Base-by-base conservation (phyloP, 2,329 filamentous ascomycete genomes). In the Tolypocladium cylindrosporum region DNA sequence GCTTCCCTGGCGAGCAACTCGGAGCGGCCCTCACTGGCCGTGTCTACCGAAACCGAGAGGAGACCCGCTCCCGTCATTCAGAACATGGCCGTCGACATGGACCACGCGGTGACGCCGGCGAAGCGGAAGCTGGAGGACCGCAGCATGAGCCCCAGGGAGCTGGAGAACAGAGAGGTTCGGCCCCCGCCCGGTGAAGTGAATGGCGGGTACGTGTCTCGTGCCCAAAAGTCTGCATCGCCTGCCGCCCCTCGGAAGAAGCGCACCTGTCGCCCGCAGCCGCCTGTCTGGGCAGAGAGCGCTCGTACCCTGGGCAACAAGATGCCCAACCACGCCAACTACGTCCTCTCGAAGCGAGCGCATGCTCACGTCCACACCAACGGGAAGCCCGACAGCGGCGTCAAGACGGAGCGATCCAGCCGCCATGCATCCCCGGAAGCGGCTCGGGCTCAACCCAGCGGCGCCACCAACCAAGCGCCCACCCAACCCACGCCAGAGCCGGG, bases 131-230 rank as follows among this genome's bases (percentile, higher is more conserved):
- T 75, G 14, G 69, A 72, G 31, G 69, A 75, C 57, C 67, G 71
- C 60, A 69, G 72, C 61, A 66, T 83, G 58, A 76, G 72, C 55
- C 77, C 76, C 10, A 75, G 76, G 39, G 81, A 84, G 64, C 64
- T 82, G 24, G 80, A 84, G 60, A 76, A 73, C 50, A 75, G 74
- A 48, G 75, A 79, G 39, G 64, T 71, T 21, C 75, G 79, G 43
- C 78, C 79, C 3, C 75, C 78, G 11, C 79, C 80, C 1, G 77
- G 77, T 52, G 76, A 79, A 58, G 61, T 74, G 24, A 81, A 83
- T 58, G 80, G 79, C 36, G 67, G 66, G 21, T 59, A 65, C 58
- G 43, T 55, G 21, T 43, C 52, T 56, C 55, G 60, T 40, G 57
- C 62, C 11, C 58, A 60, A 48, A 64, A 65, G 53, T 69, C 72